Conservation (phyloP, 306 rosid genomes). For the Elaeagnus macrophylla region DNA sequence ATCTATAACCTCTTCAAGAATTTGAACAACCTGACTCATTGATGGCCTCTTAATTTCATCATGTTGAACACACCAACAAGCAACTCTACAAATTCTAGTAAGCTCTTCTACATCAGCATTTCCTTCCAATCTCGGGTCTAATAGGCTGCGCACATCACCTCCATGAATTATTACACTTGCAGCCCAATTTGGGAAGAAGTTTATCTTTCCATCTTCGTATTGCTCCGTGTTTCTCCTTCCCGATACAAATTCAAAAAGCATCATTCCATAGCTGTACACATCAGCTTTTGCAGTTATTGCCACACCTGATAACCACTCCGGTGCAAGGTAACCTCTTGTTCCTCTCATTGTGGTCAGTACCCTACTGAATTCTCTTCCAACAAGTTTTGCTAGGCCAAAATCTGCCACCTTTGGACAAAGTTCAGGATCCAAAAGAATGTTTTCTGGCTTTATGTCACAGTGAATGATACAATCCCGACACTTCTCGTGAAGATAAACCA, state of each 20-base stretch:
- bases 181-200: slow-evolving; percentile 53
- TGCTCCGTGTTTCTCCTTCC: slow-evolving; percentile 65
- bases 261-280: slow-evolving; percentile 65
- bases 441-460: slow-evolving; percentile 85
- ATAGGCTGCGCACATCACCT: slow-evolving; percentile 31
- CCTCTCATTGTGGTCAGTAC: slow-evolving; percentile 87
- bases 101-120: slow-evolving; percentile 43
- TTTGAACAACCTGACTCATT: slow-evolving; percentile 44
- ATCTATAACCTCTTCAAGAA: slow-evolving; percentile 36
- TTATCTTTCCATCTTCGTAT: slow-evolving; percentile 33
- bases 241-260: slow-evolving; percentile 56
- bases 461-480: slow-evolving; percentile 85
- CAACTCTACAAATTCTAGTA: slow-evolving; percentile 39
- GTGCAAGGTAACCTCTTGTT: slow-evolving; percentile 72
- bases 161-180: slow-evolving; percentile 30
- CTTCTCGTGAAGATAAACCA: slow-evolving; percentile 69
- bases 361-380: slow-evolving; percentile 60
- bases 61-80: slow-evolving; percentile 74
- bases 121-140: slow-evolving; percentile 48
- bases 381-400: slow-evolving; percentile 75
- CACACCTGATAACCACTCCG: slow-evolving; percentile 64
- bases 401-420: slow-evolving; percentile 71
- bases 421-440: slow-evolving; percentile 64
- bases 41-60: slow-evolving; percentile 41
- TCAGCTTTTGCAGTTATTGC: slow-evolving; percentile 66